phyloP scores from a whole-genome alignment of 169 alveolate species.

The Plasmodium gallinaceum region DNA sequence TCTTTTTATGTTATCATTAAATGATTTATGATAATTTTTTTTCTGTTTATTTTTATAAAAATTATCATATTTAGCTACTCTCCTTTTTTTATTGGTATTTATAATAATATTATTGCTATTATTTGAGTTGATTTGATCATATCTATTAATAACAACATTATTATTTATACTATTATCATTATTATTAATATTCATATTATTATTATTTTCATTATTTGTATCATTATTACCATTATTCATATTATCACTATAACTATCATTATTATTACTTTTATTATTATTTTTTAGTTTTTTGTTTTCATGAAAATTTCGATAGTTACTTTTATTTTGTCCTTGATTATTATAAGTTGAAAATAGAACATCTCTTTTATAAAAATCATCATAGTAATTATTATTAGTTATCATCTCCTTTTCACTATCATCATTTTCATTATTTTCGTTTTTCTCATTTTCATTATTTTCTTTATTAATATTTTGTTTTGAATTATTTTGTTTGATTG shows the following conservation, averaged over 20 bases:
- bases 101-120: neutral
- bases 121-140: conserved; percentile 5
- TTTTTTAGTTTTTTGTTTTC: conserved; percentile 9
- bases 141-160: neutral
- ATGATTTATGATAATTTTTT: conserved; percentile 15
- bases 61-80: conserved; percentile 23
- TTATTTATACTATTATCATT: neutral
- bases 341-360: neutral
- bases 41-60: conserved; percentile 46
- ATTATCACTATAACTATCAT: neutral
- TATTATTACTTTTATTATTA: neutral
- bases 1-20: conserved; percentile 45
- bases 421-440: neutral
- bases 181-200: neutral
- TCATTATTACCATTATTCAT: neutral
- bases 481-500: neutral
- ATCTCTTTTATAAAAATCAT: neutral
- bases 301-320: neutral
- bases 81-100: conserved; percentile 9
- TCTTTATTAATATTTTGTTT: neutral
- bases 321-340: neutral
- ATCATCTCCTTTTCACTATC: neutral
- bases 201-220: neutral
- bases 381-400: conserved; percentile 4
- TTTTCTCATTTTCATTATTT: neutral